Evolutionary conservation across 2,329 filamentous ascomycete genomes (phyloP), one percentile per base, ranked within the genome.

Genomic region (Fusarium luffae): DNA sequence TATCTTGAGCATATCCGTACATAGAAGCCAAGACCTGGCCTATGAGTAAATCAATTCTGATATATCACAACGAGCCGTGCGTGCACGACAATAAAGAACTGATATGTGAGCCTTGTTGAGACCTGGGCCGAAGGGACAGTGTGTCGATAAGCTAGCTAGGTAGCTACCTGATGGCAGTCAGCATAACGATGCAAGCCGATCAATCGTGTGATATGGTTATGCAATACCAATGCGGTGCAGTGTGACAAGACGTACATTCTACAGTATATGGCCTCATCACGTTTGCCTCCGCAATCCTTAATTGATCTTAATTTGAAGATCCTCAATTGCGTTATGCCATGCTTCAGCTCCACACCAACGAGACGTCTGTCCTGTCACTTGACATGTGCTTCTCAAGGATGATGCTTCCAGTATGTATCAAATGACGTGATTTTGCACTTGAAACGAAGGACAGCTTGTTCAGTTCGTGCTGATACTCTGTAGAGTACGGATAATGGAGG

Each of bases 221-320:
- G 44, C 28, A 42, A 51, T 37, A 46, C 34, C 30, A 49, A 44
- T 42, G 65, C 51, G 30, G 37, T 37, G 46, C 40, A 55, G 41
- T 69, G 70, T 73, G 71, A 73, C 32, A 63, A 51, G 66, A 59
- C 62, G 59, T 72, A 71, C 63, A 54, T 67, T 21, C 46, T 30
- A n/a, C n/a, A n/a, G n/a, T n/a, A 50, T 68, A 60, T 47, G 69
- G 71, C 62, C 68, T 70, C 68, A 70, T 68, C 63, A 56, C 59
- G 40, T 63, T 54, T 27, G 52, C 56, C 52, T 59, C 48, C 21
- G 52, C 27, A 56, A 43, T 50, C 44, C 47, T 28, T 48, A 30
- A 47, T 42, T 48, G 47, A 23, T 47, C 49, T 50, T 28, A 21
- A 44, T 61, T 27, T 51, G 49, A 32, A 51, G 21, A 51, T 51